Evolutionary conservation across 306 rosid species (phyloP), one percentile per base, ranked within the genome.

Genomic region (Gastrolobium villosum): DNA sequence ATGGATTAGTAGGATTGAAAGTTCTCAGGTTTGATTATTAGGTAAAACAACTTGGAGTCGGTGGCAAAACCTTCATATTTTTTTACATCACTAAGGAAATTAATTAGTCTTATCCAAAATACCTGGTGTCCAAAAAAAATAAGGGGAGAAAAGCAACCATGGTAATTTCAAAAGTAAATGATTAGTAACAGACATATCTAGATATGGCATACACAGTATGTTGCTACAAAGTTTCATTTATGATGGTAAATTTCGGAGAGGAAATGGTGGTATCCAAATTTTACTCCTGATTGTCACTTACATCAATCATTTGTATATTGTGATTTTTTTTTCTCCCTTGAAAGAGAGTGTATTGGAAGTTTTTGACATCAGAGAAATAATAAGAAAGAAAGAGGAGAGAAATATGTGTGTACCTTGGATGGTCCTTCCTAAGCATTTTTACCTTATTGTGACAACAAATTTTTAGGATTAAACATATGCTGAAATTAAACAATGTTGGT

Each of bases 341-440:
- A 41, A 54, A 62, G 9, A 2, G 11, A n/a, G 4, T 76, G 56
- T 4, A 2, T 28, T 5, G n/a, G 11, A 53, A 6, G 61, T 63
- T 48, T 31, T 82, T 46, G 14, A 13, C 63, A 37, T 31, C n/a
- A 13, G 46, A 32, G 44, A 31, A 57, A 37, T 46, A 74, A 41
- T 30, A 56, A 61, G 8, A 20, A 6, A 45, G 50, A 32, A 63
- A 72, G 75, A 64, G 46, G 68, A 73, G 49, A 65, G 52, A 46
- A 40, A 30, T 61, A 44, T 74, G 35, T 74, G 35, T 75, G 77
- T 84, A 95, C 98, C 97, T 89, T 95, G 41, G 96, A 89, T 2
- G 90, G 98, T 62, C 99, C 97, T 85, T 95, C 97, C 84, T 92
- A 85, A 14, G 88, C 91, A 76, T 95, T 95, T 60, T 98, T 93